Base-by-base conservation (phyloP, 805 yeast species). In the Barnettozyma sp. region DNA sequence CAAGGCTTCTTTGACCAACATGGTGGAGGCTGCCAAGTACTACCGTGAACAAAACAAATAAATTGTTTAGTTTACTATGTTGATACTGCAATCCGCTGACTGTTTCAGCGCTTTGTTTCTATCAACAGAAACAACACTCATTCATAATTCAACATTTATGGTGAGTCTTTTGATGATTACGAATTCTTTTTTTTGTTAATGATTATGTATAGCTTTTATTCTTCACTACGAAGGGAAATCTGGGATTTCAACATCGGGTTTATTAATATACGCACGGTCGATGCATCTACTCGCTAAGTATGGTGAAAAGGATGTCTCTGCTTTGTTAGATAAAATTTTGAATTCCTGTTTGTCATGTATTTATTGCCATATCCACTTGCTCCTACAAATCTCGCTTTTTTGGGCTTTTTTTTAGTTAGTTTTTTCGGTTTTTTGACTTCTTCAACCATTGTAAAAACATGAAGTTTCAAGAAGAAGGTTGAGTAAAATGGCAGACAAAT, bases 1-100 rank as follows among this genome's bases (percentile, higher is more conserved):
- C 58, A 86, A 71, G 64, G 87, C 80, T 62, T 86, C 94, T 59
- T 81, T 92, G 70, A 84, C 94, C 67, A 84, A 92, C 73, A 92
- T 92, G 98, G 97, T 92, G 65, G 92, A 83, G 54, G 97, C 98
- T 62, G 97, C 97, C 61, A 90, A 92, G 78, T 77, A 76, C 70
- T 90, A 74, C 94, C 84, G 94, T 65, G 76, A 66, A 57, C 42
- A 35, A 35, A 33, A 39, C 39, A 39, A 39, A 29, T 71, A 38
- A 36, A 29, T 15, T 19, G 14, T 33, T 25, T 24, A 8, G 20
- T n/a, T 7, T n/a, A n/a, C n/a, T n/a, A n/a, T n/a, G n/a, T n/a
- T n/a, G n/a, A n/a, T n/a, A n/a, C n/a, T n/a, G n/a, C n/a, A n/a
- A n/a, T n/a, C n/a, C n/a, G n/a, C n/a, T n/a, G n/a, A n/a, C n/a